These are phyloP conservation scores for Astragalus glycyphyllos DNA, from an alignment of 306 rosid species.

Conservation along the genomic window DNA sequence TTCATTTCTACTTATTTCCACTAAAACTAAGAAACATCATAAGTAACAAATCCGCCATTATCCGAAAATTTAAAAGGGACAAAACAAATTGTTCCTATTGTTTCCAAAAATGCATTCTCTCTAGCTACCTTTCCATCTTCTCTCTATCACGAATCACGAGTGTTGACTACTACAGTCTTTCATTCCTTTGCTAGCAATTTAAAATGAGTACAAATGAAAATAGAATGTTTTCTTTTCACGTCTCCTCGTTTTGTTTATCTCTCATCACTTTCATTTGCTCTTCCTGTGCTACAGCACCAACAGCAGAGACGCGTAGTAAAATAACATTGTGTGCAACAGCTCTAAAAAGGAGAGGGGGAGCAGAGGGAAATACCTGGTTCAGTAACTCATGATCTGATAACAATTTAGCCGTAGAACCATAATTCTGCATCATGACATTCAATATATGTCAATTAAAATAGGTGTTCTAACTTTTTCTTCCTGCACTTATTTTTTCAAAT, in stretches of 20 bases:
- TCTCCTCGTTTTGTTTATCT: not conserved
- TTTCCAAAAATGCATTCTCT: no score
- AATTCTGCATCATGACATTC: slow-evolving; percentile 66
- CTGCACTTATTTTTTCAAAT: slow-evolving; percentile 15
- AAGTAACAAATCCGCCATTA: no score
- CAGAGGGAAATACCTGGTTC: slow-evolving; percentile 69
- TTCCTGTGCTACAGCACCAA: slow-evolving; percentile 9
- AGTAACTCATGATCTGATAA: slow-evolving; percentile 76
- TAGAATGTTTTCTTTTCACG: not conserved
- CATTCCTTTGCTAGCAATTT: no score
- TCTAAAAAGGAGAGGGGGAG: slow-evolving; percentile 28
- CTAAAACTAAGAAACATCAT: no score
- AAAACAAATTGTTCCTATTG: no score
- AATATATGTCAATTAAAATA: slow-evolving; percentile 26
- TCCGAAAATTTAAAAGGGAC: no score
- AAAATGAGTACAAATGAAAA: no score
- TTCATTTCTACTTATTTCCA: no score
- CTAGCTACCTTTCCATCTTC: no score
- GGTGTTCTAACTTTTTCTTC: slow-evolving; percentile 11
- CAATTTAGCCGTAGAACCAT: slow-evolving; percentile 61
- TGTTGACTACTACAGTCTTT: no score
- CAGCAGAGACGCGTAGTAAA: slow-evolving; percentile 34
- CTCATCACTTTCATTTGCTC: slow-evolving; percentile 6
- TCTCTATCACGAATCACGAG: no score
- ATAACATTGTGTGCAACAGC: slow-evolving; percentile 36